Base-by-base conservation (phyloP, 2,329 filamentous ascomycete genomes). In the Aspergillus niger region DNA sequence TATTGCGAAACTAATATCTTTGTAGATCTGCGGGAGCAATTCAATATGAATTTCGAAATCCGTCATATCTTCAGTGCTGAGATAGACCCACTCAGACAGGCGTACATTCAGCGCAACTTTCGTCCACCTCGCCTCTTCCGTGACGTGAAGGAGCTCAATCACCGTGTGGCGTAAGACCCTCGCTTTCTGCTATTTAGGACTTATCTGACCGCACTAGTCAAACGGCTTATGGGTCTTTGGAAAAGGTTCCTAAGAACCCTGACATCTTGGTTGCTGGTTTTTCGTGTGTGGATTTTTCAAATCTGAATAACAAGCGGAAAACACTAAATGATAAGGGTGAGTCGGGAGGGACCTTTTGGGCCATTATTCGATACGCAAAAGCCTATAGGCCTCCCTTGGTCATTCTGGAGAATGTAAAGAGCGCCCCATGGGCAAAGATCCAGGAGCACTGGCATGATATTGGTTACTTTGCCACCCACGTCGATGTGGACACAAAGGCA, bases 261-360 rank as follows among this genome's bases (percentile, higher is more conserved):
- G 88, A 93, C 63, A 70, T 94, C 0, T 76, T 94, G 1, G 78
- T 93, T 48, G 88, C 88, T 6, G 91, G 91, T 0, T 91, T 89
- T 44, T 88, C 89, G 0, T 95, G 91, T 65, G 89, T 91, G 2
- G 90, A 93, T 67, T 91, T 89, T 64, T 93, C 90, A 0, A 69
- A 65, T 0, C 73, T 92, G 32, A 94, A 92, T 71, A 83, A 78
- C 53, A 72, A 79, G 4, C 77, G 77, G 15, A 86, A 86, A 59
- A 73, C 74, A 0, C 71, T 88, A 0, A 75, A 81, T 1, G 79
- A 83, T 7, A 76, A 81, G 13, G 89, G 89, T 2, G 86, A 91
- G 66, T 91, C 89, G 0, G 83, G 82, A 0, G 80, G 84, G 38
- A 92, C 90, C 0, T 90, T 90, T 70, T 77, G 80, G 41, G 85